A percentile compares a stretch with the other conserved stretches of the same genome.
Conservation (phyloP, 306 rosid species). For the Sicyos edulis region DNA sequence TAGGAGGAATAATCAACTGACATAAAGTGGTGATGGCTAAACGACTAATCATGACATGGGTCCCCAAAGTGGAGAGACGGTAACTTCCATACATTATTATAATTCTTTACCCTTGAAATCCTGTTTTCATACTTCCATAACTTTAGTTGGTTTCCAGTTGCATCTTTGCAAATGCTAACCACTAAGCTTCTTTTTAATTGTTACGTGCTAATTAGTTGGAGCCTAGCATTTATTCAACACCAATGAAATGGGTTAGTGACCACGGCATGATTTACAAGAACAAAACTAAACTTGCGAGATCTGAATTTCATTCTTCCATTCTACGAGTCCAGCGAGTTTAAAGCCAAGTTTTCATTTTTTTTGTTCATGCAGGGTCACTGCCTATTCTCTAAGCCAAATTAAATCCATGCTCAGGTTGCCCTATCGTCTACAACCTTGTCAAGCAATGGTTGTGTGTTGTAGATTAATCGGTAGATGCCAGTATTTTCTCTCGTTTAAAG, state of each 20-base stretch:
- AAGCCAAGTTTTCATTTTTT: background rate
- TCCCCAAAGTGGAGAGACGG: background rate
- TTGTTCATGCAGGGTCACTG: background rate
- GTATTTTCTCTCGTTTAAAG: background rate
- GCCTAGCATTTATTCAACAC: background rate
- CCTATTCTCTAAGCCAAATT: too few species aligned
- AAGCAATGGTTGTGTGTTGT: background rate
- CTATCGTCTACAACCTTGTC: background rate
- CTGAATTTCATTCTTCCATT: background rate
- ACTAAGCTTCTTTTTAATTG: too few species aligned
- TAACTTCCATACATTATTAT: background rate
- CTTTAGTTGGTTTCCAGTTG: background rate
- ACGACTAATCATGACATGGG: background rate
- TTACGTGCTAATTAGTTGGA: background rate
- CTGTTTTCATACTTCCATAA: background rate
- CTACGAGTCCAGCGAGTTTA: background rate
- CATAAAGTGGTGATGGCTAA: background rate
- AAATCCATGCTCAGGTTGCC: background rate
- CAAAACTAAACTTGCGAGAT: background rate
- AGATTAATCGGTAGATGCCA: background rate
- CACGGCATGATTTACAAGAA: background rate
- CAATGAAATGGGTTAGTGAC: background rate
- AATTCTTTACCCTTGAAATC: background rate
- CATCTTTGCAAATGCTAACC: background rate
- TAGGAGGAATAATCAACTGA: conserved; percentile 3